A percentile compares a stretch with the other conserved stretches of the same genome.
phyloP scores from a whole-genome alignment of 805 yeast species.

The Candida anglica region DNA sequence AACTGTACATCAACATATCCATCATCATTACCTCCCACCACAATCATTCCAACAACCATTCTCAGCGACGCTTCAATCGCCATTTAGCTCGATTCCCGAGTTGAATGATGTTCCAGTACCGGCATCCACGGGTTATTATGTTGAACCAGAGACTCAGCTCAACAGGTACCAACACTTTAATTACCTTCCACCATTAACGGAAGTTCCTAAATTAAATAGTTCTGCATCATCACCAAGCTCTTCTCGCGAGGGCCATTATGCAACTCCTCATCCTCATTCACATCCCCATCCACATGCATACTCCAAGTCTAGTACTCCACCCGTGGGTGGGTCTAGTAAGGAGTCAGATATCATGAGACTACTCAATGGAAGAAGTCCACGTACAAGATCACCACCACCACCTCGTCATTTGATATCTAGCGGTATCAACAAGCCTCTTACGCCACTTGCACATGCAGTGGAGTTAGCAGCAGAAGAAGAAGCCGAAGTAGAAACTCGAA shows the following conservation, averaged over 20 bases:
- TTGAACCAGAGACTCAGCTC: conserved; percentile 51
- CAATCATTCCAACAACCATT: neutral
- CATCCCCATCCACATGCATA: conserved; percentile 22
- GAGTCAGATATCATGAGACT: conserved; percentile 44
- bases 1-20: conserved; percentile 82
- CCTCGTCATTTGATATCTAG: too few relatives aligned
- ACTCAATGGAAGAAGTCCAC: conserved; percentile 28
- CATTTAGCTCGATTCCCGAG: conserved; percentile 1
- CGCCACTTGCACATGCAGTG: conserved; percentile 40
- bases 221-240: conserved; percentile 43
- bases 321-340: conserved; percentile 8
- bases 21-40: conserved; percentile 65
- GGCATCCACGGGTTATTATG: conserved; percentile 14
- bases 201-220: conserved; percentile 65
- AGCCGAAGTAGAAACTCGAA: neutral
- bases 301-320: neutral
- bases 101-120: neutral
- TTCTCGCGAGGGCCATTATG: conserved; percentile 10
- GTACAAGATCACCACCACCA: neutral
- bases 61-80: neutral
- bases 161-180: conserved; percentile 69
- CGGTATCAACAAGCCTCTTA: conserved; percentile 12
- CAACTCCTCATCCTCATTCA: conserved; percentile 25
- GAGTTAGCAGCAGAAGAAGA: conserved; percentile 28
- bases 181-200: conserved; percentile 66